Base-by-base conservation (phyloP, 2,329 filamentous ascomycete genomes). In the Davidsoniella neocaledoniae region DNA sequence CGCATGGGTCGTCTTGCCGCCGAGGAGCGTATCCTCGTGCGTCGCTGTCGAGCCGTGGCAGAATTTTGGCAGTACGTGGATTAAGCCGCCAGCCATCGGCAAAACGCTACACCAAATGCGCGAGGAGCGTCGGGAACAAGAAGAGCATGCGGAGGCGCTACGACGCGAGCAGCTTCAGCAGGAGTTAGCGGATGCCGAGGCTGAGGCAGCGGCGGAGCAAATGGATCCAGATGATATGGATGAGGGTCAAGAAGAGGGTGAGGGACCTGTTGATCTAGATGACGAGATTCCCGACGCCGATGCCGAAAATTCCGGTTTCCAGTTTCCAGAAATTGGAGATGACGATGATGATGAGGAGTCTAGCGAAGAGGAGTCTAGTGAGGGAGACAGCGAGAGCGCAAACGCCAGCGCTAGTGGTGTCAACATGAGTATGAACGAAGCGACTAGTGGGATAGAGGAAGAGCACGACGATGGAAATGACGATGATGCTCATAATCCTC, bases 41-140 rank as follows among this genome's bases (percentile, higher is more conserved):
- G 81, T 7, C 85, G 90, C 43, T 86, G 88, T 59, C 67, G 77
- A 44, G 86, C 90, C 56, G 82, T 96, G 26, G 77, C 83, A 44
- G 84, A 87, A 87, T 59, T 95, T 93, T 61, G 91, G 91, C 53
- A 83, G 81, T 56, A 76, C 76, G 42, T 98, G 91, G 91, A 80
- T 98, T 50, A 84, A 83, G 52, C 91, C 91, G 0, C 87, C 86
- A 0, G 91, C 90, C 6, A 74, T 94, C 50, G 64, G 78, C 51
- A 98, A 96, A 70, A 94, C 90, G 1, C 77, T 94, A 53, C 81
- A 93, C 61, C 87, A 93, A 55, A 77, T 87, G 66, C 81, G 83
- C 40, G 91, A 98, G 65, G 91, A 98, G 67, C 79, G 81, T 56
- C 76, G 83, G 9, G 91, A 98, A 68, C 76, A 84, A 50, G 82